Percentiles rank a stretch among this genome's conserved stretches.
Evolutionary conservation across 257 asterid species (phyloP).

Genomic region (Marsdenia floribunda): DNA sequence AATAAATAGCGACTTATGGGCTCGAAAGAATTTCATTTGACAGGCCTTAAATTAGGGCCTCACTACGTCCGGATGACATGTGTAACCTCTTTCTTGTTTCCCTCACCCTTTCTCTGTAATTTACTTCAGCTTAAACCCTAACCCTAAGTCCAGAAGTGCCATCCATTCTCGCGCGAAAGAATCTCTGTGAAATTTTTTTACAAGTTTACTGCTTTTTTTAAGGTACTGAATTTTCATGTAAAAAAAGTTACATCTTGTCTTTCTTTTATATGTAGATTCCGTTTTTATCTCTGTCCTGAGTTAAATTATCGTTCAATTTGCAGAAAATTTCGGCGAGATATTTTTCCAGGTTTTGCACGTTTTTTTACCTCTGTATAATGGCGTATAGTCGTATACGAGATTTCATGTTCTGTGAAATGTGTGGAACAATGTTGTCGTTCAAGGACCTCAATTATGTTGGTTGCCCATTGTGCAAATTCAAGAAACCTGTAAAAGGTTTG

Average conservation of each 20-base stretch:
- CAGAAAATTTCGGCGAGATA: neutral
- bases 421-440: conserved; percentile 61
- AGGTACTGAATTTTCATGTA: neutral
- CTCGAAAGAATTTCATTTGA: neutral
- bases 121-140: neutral
- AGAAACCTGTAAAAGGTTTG: conserved; percentile 49
- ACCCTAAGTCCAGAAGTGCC: neutral
- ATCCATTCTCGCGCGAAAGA: neutral
- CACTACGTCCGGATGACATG: neutral
- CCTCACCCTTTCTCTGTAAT: neutral
- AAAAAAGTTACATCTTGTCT: neutral
- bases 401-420: conserved; percentile 72
- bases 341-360: neutral
- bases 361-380: conserved; percentile 16
- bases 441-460: conserved; percentile 30
- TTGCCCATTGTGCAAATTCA: conserved; percentile 54
- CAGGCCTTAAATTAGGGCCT: neutral
- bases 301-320: neutral
- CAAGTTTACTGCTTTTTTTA: neutral
- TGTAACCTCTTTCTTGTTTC: neutral
- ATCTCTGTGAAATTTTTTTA: neutral
- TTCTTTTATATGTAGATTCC: neutral
- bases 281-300: neutral
- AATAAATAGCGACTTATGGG: neutral
- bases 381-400: conserved; percentile 65